A percentile compares a stretch with the other conserved stretches of the same genome.
Conservation (phyloP, 306 rosid genomes). For the Astragalus membranaceus region DNA sequence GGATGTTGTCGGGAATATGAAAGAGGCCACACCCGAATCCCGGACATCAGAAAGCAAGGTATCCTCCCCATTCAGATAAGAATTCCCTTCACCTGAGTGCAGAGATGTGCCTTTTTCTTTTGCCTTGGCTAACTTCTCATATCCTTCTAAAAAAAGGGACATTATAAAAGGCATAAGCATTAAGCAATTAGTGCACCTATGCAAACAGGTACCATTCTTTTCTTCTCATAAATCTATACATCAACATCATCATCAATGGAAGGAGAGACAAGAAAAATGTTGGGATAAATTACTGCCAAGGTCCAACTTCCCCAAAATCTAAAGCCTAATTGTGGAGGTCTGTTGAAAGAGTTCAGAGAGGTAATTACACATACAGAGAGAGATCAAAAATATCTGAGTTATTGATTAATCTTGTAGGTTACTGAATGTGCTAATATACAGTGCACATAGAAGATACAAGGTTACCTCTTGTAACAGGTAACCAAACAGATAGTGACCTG, state of each 20-base stretch:
- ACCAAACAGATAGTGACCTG: too few relatives aligned
- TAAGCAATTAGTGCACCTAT: neutral
- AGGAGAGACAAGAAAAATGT: neutral
- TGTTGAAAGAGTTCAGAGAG: too few relatives aligned
- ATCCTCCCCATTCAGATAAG: slow-evolving; percentile 28
- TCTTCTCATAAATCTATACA: slow-evolving; percentile 2
- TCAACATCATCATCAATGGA: neutral
- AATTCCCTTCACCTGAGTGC: slow-evolving; percentile 31
- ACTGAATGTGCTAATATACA: too few relatives aligned
- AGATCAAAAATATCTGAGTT: too few relatives aligned
- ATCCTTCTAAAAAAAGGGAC: slow-evolving; percentile 63
- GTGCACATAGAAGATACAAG: too few relatives aligned
- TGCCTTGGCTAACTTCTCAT: slow-evolving; percentile 55
- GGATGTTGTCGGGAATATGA: slow-evolving; percentile 12
- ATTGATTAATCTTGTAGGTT: too few relatives aligned
- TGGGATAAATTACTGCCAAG: neutral
- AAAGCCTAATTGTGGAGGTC: neutral
- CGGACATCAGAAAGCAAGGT: slow-evolving; percentile 30
- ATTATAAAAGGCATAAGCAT: slow-evolving; percentile 6
- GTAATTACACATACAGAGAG: too few relatives aligned
- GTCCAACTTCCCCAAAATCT: slow-evolving; percentile 6
- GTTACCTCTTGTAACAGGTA: too few relatives aligned
- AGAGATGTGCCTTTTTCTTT: slow-evolving; percentile 45
- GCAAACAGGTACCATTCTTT: neutral
- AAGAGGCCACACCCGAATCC: slow-evolving; percentile 35